phyloP scores from a whole-genome alignment of 805 yeast genomes.

The Jamesozyma hellenica region DNA sequence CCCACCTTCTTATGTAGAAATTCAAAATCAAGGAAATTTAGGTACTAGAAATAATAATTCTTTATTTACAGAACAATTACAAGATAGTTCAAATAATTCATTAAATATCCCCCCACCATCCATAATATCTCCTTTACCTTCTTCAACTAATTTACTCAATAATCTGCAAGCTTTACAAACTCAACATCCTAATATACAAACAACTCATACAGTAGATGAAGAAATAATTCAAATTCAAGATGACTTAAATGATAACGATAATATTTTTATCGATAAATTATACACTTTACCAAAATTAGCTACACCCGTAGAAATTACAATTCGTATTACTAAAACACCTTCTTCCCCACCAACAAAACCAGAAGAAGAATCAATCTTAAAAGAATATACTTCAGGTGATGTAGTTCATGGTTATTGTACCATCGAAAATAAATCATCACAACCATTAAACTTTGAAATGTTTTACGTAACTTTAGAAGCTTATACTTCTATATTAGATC shows the following conservation, averaged over 20 bases:
- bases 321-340: slow-evolving; percentile 14
- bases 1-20: slow-evolving; percentile 12
- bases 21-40: not conserved
- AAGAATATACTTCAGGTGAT: slow-evolving; percentile 49
- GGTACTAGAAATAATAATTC: not conserved
- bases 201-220: slow-evolving; percentile 1
- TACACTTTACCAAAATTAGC: slow-evolving; percentile 16
- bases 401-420: slow-evolving; percentile 40
- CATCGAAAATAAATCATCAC: slow-evolving; percentile 33
- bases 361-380: slow-evolving; percentile 28
- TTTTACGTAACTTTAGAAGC: slow-evolving; percentile 51
- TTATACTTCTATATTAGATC: slow-evolving; percentile 23
- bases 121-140: not conserved
- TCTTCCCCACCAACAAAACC: slow-evolving; percentile 15
- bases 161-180: slow-evolving; percentile 6
- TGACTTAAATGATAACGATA: slow-evolving; percentile 9
- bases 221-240: slow-evolving; percentile 6
- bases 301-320: slow-evolving; percentile 17
- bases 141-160: slow-evolving; percentile 1
- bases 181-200: slow-evolving; percentile 9
- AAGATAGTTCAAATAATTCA: not conserved
- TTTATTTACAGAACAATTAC: not conserved
- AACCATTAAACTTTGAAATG: slow-evolving; percentile 47
- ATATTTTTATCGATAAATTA: slow-evolving; percentile 16
- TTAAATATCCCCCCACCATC: too few relatives aligned